phyloP scores from a whole-genome alignment of 2,329 filamentous ascomycete genomes.

The Fusarium newnesense region DNA sequence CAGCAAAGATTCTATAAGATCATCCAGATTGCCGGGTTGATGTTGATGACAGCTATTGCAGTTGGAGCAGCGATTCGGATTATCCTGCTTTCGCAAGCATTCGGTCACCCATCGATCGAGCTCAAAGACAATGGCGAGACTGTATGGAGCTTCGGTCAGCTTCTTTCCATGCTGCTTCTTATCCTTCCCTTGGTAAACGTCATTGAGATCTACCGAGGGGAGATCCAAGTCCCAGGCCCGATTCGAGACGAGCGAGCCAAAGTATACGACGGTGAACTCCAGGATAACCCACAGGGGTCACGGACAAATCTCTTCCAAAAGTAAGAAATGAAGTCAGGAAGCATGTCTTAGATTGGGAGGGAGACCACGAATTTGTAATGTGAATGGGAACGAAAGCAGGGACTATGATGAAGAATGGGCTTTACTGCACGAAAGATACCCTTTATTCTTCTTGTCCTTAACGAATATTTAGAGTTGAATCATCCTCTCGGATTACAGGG shows the following conservation, averaged over 20 bases:
- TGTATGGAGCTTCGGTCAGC: conserved; percentile 40
- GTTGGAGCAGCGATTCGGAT: conserved; percentile 68
- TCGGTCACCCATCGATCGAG: conserved; percentile 49
- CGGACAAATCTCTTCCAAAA: conserved; percentile 51
- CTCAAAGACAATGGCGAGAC: conserved; percentile 41
- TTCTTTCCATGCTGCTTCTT: conserved; percentile 39
- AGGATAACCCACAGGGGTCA: conserved; percentile 49
- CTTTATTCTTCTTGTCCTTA: conserved; percentile 6
- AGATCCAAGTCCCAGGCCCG: conserved; percentile 51
- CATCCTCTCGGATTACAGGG: not conserved
- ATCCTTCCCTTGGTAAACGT: conserved; percentile 33
- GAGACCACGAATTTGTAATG: not conserved
- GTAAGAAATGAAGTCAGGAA: conserved; percentile 4
- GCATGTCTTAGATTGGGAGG: not conserved
- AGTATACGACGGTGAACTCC: conserved; percentile 55
- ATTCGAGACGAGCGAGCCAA: conserved; percentile 53
- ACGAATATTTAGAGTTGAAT: conserved; percentile 1
- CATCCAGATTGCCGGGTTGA: conserved; percentile 63
- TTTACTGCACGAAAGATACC: conserved; percentile 19
- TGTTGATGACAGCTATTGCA: conserved; percentile 67
- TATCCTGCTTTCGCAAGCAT: conserved; percentile 68
- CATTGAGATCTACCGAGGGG: conserved; percentile 32
- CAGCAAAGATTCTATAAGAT: conserved; percentile 63
- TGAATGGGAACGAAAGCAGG: not conserved
- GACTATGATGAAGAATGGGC: not conserved